phyloP scores from a whole-genome alignment of 2,329 filamentous ascomycete genomes.

The Fusarium protoensiforme region DNA sequence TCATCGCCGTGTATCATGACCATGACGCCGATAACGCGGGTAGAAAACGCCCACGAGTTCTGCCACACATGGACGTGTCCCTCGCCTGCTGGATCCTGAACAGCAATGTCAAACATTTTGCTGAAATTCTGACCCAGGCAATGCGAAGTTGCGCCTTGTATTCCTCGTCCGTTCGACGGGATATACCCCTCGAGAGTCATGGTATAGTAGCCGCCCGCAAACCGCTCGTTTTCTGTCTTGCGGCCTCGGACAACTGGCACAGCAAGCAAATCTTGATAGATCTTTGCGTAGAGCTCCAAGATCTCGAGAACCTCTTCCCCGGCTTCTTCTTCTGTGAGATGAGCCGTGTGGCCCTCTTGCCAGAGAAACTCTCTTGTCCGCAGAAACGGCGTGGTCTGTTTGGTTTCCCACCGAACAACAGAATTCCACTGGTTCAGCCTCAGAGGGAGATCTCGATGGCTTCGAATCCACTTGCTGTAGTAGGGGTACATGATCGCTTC shows the following conservation, averaged over 20 bases:
- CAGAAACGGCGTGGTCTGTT: conserved; percentile 86
- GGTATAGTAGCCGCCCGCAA: conserved; percentile 95
- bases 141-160: conserved; percentile 96
- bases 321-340: conserved; percentile 85
- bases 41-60: conserved; percentile 98
- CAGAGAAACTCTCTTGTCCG: conserved; percentile 95
- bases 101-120: conserved; percentile 98
- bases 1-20: conserved; percentile 98
- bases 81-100: conserved; percentile 89
- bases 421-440: conserved; percentile 99
- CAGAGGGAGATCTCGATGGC: conserved; percentile 92
- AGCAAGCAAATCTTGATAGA: conserved; percentile 94
- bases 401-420: conserved; percentile 93
- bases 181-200: conserved; percentile 98
- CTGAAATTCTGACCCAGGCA: conserved; percentile 97
- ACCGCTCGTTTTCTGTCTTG: conserved; percentile 99
- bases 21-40: conserved; percentile 97
- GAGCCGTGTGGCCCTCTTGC: conserved; percentile 95
- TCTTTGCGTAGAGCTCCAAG: conserved; percentile 88
- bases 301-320: conserved; percentile 91
- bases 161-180: conserved; percentile 92
- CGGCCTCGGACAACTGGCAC: conserved; percentile 92
- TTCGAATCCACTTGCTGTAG: conserved; percentile 96
- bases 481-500: conserved; percentile 93
- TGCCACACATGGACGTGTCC: conserved; percentile 93